Evolutionary conservation across 495 filamentous ascomycete species (phyloP).

Genomic region (Neurospora intermedia): DNA sequence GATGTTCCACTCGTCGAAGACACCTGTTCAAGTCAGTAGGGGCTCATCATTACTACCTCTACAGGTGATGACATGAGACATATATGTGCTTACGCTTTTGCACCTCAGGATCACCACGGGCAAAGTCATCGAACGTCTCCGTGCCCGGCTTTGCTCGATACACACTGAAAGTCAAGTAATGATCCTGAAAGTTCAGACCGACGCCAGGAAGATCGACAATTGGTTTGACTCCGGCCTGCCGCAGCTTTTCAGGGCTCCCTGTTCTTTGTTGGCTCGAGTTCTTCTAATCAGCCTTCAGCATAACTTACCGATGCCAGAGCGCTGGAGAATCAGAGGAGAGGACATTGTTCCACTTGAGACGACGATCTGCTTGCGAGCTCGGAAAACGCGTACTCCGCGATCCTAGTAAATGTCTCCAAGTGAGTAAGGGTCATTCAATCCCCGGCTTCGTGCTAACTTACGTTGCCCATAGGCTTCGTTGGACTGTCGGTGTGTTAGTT

Average conservation of each 20-base stretch:
- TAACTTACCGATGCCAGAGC: slow-evolving; percentile 46
- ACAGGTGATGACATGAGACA: no score
- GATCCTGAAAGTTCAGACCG: slow-evolving; percentile 76
- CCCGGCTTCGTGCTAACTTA: background rate
- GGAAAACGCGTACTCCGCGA: slow-evolving; percentile 37
- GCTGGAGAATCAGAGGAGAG: slow-evolving; percentile 67
- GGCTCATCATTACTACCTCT: background rate
- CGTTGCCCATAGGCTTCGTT: slow-evolving; percentile 27
- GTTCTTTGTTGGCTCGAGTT: background rate
- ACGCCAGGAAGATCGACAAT: slow-evolving; percentile 72
- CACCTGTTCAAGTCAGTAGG: slow-evolving; percentile 17
- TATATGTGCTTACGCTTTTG: slow-evolving; percentile 39
- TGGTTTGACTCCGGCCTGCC: slow-evolving; percentile 56
- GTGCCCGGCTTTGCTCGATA: slow-evolving; percentile 68
- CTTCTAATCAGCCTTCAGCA: background rate
- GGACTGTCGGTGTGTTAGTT: slow-evolving; percentile 15
- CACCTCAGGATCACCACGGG: slow-evolving; percentile 59
- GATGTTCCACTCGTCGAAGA: slow-evolving; percentile 65
- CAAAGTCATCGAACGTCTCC: slow-evolving; percentile 74
- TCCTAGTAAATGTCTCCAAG: slow-evolving; percentile 22
- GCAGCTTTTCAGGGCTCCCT: slow-evolving; percentile 61
- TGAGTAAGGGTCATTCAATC: slow-evolving; percentile 1
- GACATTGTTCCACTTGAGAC: slow-evolving; percentile 72
- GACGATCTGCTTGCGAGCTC: slow-evolving; percentile 67
- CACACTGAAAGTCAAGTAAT: slow-evolving; percentile 70